phyloP scores from a whole-genome alignment of 148 eudicot species.

The Suaeda aralocaspica region DNA sequence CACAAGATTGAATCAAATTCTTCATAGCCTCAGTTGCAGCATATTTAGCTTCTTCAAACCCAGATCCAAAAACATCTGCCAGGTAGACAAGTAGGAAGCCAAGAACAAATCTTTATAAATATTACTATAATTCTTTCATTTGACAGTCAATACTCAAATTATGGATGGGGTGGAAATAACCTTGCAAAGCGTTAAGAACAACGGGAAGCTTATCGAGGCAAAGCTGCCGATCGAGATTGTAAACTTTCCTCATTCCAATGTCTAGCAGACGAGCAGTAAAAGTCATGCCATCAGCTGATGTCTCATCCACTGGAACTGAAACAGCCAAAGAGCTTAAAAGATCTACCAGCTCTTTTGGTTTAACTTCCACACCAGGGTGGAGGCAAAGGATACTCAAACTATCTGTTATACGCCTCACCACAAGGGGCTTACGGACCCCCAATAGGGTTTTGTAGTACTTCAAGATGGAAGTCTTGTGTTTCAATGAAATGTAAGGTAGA shows the following conservation, averaged over 20 bases:
- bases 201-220: slow-evolving; percentile 78
- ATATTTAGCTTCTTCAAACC: slow-evolving; percentile 71
- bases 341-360: slow-evolving; percentile 66
- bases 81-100: slow-evolving; percentile 13
- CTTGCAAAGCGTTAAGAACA: slow-evolving; percentile 67
- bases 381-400: slow-evolving; percentile 60
- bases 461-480: slow-evolving; percentile 50
- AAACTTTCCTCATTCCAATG: slow-evolving; percentile 72
- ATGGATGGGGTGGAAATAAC: slow-evolving; percentile 27
- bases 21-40: slow-evolving; percentile 75
- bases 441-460: slow-evolving; percentile 66
- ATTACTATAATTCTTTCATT: neutral
- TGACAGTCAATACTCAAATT: neutral
- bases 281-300: slow-evolving; percentile 83
- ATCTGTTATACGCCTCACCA: slow-evolving; percentile 74
- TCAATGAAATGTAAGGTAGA: slow-evolving; percentile 63
- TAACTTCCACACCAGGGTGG: slow-evolving; percentile 50
- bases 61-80: slow-evolving; percentile 78
- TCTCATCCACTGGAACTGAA: slow-evolving; percentile 50
- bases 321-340: slow-evolving; percentile 57
- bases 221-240: slow-evolving; percentile 47
- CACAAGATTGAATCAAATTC: slow-evolving; percentile 57
- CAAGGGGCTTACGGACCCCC: slow-evolving; percentile 63
- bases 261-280: slow-evolving; percentile 74
- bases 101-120: slow-evolving; percentile 17